Conservation (phyloP, 345 rosid genomes). For the Pistacia atlantica region DNA sequence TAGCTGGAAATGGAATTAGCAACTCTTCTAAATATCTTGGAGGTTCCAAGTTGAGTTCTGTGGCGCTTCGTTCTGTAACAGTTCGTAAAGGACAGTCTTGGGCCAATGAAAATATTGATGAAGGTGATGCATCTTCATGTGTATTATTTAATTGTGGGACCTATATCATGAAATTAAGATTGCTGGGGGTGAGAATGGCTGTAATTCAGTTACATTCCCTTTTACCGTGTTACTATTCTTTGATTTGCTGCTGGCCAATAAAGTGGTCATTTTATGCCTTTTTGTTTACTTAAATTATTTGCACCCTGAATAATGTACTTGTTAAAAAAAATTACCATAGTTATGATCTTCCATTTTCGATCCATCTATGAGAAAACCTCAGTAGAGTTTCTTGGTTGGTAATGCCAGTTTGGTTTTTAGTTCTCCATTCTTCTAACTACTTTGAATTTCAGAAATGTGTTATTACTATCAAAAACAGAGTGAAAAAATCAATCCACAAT, state of each 20-base stretch:
- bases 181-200: not conserved
- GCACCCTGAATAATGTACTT: not conserved
- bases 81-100: conserved; percentile 85
- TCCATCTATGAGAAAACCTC: not conserved
- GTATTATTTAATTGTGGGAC: conserved; percentile 6
- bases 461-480: not conserved
- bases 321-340: not conserved
- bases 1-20: conserved; percentile 70
- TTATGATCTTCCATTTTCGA: not conserved
- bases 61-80: conserved; percentile 80
- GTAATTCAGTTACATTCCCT: not conserved
- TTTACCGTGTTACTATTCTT: not conserved
- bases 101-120: conserved; percentile 87
- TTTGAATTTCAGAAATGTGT: not conserved
- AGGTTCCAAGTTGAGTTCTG: conserved; percentile 76
- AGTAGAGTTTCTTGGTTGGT: not conserved
- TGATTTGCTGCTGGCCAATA: conserved; percentile 4
- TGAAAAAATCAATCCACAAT: not conserved
- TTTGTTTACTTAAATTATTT: not conserved
- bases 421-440: not conserved
- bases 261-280: not conserved
- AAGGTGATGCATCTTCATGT: conserved; percentile 55
- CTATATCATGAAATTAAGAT: conserved; percentile 12
- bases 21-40: conserved; percentile 83
- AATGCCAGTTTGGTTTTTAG: not conserved